These are phyloP conservation scores for Kingdonia uniflora DNA, from an alignment of 164 flowering plant genomes.

Conservation along the genomic window DNA sequence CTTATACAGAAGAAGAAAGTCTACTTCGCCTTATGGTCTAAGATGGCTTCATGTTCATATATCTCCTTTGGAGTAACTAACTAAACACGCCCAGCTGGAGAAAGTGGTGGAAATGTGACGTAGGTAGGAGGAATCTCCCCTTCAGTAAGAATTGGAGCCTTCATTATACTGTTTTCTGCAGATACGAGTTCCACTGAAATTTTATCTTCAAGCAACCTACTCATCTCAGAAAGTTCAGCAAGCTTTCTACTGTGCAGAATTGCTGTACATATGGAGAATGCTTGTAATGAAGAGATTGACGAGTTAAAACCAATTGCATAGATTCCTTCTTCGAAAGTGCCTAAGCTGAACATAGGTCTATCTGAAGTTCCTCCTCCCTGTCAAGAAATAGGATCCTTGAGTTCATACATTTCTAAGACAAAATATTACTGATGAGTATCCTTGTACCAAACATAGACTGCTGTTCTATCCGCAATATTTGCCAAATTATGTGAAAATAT, in stretches of 20 bases:
- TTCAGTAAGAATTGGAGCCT: slow-evolving; percentile 11
- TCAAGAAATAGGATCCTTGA: neutral
- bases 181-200: slow-evolving; percentile 9
- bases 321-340: slow-evolving; percentile 33
- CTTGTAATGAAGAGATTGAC: slow-evolving; percentile 56
- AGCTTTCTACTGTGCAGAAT: slow-evolving; percentile 30
- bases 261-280: slow-evolving; percentile 70
- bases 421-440: no score
- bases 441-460: no score
- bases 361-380: slow-evolving; percentile 38
- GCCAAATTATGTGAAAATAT: no score
- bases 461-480: no score
- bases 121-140: slow-evolving; percentile 23
- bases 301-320: slow-evolving; percentile 46
- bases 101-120: slow-evolving; percentile 52
- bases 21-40: no score
- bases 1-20: no score
- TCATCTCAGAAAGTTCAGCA: slow-evolving; percentile 16
- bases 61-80: no score
- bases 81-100: slow-evolving; percentile 70
- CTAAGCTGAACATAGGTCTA: slow-evolving; percentile 48
- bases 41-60: no score
- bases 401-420: no score
- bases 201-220: slow-evolving; percentile 14
- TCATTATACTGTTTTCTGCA: slow-evolving; percentile 7